Base-by-base conservation (phyloP, 345 rosid species). In the Hypericum perforatum region DNA sequence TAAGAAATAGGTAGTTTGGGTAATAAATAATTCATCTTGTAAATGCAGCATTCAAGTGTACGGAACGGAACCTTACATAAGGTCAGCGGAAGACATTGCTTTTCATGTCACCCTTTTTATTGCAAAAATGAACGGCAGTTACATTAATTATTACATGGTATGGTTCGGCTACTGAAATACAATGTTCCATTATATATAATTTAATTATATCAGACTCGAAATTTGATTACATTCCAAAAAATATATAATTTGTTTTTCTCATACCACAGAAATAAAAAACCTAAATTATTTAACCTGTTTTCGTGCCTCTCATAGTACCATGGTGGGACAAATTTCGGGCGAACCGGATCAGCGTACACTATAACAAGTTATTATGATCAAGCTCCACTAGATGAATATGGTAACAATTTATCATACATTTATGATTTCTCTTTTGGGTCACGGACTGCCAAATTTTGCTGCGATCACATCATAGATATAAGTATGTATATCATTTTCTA, bases 61-160 rank as follows among this genome's bases (percentile, higher is more conserved):
- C 51, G 97, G 97, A 0, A 69, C 65, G 7, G 82, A 80, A 54
- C 47, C 74, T 29, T 16, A 9, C 12, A 48, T 55, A n/a, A 76
- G 97, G 69, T 68, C 85, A 15, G 86, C 70, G n/a, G 82, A 85
- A 73, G 88, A 83, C 60, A 83, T 86, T 57, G 90, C 97, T 52
- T 89, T 70, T 57, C 92, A 86, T 5, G 92, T 80, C 49, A 78
- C 88, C 15, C 63, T 75, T 5, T 89, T 89, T 63, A 43, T 89
- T 9, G 83, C 85, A 22, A 22, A 22, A 6, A 89, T 69, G 74
- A 82, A 72, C 14, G 97, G 97, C 73, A 83, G 94, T 65, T 89
- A 63, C 54, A 64, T 86, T 13, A 89, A 89, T 69, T 86, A 89
- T 61, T 89, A 89, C 74, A 89, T 86, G 97, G 97, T 89, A 83